Conservation (phyloP, 176 grass and related monocot species). For the Triticum timopheevii region DNA sequence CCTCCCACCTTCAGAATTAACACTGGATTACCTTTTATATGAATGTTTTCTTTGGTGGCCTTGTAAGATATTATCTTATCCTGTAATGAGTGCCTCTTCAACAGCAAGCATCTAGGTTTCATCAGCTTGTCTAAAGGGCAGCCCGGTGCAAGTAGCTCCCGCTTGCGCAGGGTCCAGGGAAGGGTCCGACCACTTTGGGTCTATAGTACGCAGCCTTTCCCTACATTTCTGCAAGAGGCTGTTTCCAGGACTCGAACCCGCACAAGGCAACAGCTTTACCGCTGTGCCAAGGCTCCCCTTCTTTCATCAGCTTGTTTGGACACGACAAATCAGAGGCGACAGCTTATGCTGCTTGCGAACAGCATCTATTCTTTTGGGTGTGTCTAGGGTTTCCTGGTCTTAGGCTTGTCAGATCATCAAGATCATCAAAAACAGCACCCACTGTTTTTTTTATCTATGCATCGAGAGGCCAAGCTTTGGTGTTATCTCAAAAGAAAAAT, state of each 20-base stretch:
- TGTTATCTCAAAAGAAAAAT: not conserved
- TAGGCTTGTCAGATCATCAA: not conserved
- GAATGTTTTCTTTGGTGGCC: not conserved
- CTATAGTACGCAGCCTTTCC: too few species aligned
- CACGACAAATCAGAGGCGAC: not conserved
- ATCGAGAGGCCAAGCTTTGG: not conserved
- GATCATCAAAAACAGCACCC: not conserved
- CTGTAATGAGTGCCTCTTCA: not conserved
- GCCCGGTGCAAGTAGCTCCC: too few species aligned
- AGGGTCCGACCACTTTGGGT: too few species aligned
- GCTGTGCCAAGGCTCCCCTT: too few species aligned
- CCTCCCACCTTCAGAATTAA: not conserved
- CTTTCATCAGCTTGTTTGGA: constrained; percentile 12
- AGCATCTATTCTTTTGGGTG: not conserved
- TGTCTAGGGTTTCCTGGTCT: not conserved
- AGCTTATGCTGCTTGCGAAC: not conserved
- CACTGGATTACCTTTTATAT: not conserved
- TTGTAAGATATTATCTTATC: constrained; percentile 8
- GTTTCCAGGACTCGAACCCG: too few species aligned
- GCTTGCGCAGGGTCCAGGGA: too few species aligned
- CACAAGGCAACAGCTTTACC: too few species aligned
- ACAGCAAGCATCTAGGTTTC: not conserved
- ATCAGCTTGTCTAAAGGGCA: not conserved
- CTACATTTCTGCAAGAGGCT: too few species aligned
- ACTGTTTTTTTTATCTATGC: not conserved